phyloP scores from a whole-genome alignment of 306 rosid species.

The Prunus campanulata region DNA sequence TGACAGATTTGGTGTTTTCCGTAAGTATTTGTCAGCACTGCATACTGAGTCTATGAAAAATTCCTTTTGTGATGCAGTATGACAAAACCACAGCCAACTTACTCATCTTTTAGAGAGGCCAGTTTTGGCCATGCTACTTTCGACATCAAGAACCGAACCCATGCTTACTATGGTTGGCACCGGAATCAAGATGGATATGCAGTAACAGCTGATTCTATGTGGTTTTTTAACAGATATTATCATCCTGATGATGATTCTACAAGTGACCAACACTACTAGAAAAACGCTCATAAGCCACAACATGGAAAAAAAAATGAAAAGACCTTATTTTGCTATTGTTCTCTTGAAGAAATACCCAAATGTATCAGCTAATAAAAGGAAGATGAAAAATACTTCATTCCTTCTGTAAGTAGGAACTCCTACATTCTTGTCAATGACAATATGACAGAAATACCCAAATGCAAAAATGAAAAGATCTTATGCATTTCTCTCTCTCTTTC shows the following conservation, averaged over 20 bases:
- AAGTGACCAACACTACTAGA: no score
- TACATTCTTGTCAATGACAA: no score
- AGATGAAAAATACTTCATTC: no score
- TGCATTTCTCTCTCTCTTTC: no score
- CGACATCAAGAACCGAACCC: constrained; percentile 17
- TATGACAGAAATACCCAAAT: no score
- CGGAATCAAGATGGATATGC: constrained; percentile 16
- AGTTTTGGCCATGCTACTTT: constrained; percentile 30
- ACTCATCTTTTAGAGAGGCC: constrained; percentile 24
- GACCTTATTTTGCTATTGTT: no score
- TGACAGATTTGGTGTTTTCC: background rate
- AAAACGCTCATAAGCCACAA: no score
- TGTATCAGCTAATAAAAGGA: no score
- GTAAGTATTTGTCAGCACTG: background rate
- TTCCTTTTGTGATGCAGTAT: constrained; percentile 10
- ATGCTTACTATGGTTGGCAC: constrained; percentile 20
- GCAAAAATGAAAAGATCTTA: no score
- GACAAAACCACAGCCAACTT: constrained; percentile 19
- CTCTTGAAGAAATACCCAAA: no score
- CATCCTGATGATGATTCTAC: constrained; percentile 9
- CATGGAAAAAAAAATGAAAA: no score
- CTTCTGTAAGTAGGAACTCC: no score
- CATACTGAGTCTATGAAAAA: background rate
- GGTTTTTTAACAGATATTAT: constrained; percentile 15
- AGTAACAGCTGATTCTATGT: constrained; percentile 19